Conservation (phyloP, 352 stramenopile species). For the Pythium phragmiticola region DNA sequence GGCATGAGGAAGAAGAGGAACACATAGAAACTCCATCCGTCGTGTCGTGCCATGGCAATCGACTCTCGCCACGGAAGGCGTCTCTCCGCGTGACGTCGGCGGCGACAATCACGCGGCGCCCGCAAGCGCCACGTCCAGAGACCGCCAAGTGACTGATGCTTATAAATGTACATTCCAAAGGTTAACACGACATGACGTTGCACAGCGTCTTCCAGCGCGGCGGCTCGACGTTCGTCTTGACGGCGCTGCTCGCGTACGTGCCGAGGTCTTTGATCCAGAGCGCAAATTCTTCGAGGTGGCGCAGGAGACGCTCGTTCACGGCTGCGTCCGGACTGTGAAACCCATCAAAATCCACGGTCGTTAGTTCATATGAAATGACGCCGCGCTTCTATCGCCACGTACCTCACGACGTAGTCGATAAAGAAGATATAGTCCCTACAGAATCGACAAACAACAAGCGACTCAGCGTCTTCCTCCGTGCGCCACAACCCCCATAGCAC, state of each 20-base stretch:
- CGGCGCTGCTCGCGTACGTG: constrained; percentile 60
- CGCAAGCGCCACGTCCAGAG: constrained; percentile 2
- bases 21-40: background rate
- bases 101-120: background rate
- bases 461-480: background rate
- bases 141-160: background rate
- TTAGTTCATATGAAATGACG: background rate
- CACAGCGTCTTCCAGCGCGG: constrained; percentile 67
- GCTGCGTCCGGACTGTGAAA: constrained; percentile 24
- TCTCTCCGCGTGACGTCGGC: constrained; percentile 1
- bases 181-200: constrained; percentile 63
- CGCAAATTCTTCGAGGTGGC: constrained; percentile 70
- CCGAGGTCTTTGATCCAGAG: constrained; percentile 77
- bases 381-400: constrained; percentile 1
- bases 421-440: constrained; percentile 82
- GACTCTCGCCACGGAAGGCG: constrained; percentile 6
- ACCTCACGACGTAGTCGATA: constrained; percentile 68
- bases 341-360: too few species aligned
- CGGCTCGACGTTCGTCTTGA: constrained; percentile 62
- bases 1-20: constrained; percentile 4
- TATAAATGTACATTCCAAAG: background rate
- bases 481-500: background rate
- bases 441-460: background rate
- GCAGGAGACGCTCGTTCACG: constrained; percentile 52
- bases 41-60: background rate